These are phyloP conservation scores for Pycnococcus provasolii DNA, from an alignment of 139 green algal genomes.

Conservation along the genomic window DNA sequence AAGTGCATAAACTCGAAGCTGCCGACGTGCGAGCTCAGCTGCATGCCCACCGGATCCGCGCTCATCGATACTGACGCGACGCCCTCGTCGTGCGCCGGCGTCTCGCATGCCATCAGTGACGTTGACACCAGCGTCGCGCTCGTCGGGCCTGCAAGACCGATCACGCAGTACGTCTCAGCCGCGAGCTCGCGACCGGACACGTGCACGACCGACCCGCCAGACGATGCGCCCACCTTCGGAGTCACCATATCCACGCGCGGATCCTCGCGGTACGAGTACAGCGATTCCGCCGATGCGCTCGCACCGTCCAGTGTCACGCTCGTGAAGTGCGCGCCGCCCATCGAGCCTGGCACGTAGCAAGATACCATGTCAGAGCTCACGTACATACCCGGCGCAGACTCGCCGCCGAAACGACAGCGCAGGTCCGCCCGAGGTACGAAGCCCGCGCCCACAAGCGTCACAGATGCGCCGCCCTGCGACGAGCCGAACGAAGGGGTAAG, in stretches of 20 bases:
- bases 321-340: neutral
- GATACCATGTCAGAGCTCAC: neutral
- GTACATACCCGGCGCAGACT: neutral
- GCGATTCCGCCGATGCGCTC: neutral
- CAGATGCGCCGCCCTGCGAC: neutral
- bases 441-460: neutral
- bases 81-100: neutral
- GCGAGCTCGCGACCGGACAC: neutral
- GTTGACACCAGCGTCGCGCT: neutral
- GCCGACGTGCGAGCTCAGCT: neutral
- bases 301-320: neutral
- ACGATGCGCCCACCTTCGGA: neutral
- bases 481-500: neutral
- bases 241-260: neutral
- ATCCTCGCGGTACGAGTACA: neutral
- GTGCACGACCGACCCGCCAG: neutral
- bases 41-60: neutral
- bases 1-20: constrained; percentile 1
- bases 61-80: neutral
- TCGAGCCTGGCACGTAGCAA: too few species aligned
- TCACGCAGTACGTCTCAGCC: neutral
- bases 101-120: neutral
- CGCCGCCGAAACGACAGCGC: neutral
- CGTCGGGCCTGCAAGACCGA: constrained; percentile 1
- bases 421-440: neutral